phyloP scores from a whole-genome alignment of 2,329 filamentous ascomycete species.

The Sporothrix euskadiensis region DNA sequence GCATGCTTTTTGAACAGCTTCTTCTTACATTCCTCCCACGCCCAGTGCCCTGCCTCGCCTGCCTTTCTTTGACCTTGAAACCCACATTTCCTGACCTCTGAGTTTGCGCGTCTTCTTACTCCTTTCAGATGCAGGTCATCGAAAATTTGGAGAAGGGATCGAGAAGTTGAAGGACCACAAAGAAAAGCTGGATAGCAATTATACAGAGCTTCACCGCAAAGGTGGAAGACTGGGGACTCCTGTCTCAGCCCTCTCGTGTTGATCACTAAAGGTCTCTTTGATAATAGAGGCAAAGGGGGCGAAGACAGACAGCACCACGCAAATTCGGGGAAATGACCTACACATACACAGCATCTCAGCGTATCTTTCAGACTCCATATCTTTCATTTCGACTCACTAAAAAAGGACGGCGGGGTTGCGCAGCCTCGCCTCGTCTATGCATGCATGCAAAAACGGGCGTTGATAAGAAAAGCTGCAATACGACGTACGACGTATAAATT shows the following conservation, averaged over 20 bases:
- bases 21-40: neutral
- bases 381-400: neutral
- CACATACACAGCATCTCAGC: neutral
- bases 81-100: neutral
- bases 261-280: slow-evolving; percentile 19
- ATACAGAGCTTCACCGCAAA: neutral
- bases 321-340: neutral
- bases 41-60: neutral
- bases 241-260: slow-evolving; percentile 11
- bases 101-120: slow-evolving; percentile 15
- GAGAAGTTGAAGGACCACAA: neutral
- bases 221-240: neutral
- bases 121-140: neutral
- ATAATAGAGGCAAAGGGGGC: slow-evolving; percentile 4
- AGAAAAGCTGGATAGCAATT: neutral
- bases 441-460: neutral
- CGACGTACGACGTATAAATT: too few relatives aligned
- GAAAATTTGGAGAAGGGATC: neutral
- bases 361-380: neutral
- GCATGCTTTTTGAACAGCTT: neutral
- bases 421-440: slow-evolving; percentile 11
- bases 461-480: neutral
- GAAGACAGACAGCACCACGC: neutral
- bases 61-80: neutral
- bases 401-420: neutral